phyloP scores from a whole-genome alignment of 139 green algal species.

The Coccomyxa sp. region DNA sequence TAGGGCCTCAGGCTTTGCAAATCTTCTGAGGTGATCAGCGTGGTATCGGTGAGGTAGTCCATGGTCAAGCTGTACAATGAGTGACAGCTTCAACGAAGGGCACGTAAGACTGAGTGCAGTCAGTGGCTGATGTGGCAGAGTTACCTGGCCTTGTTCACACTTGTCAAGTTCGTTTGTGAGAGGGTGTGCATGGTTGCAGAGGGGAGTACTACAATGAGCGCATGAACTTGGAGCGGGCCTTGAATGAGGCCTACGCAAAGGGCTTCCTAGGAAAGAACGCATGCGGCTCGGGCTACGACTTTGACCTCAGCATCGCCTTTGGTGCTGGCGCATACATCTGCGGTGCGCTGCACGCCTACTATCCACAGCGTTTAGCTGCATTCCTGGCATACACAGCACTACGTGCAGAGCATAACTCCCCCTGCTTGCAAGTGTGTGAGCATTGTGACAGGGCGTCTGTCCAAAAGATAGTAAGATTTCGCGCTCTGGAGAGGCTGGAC shows the following conservation, averaged over 20 bases:
- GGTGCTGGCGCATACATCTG: conserved; percentile 98
- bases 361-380: neutral
- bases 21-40: too few species aligned
- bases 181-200: conserved; percentile 16
- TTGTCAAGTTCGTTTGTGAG: neutral
- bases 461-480: neutral
- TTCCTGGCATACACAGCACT: neutral
- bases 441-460: neutral
- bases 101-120: too few species aligned
- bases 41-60: too few species aligned
- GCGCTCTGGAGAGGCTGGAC: too few species aligned
- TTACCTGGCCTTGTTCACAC: neutral
- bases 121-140: too few species aligned
- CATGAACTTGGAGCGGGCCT: conserved; percentile 64
- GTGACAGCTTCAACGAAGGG: too few species aligned
- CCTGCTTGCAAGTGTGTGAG: neutral
- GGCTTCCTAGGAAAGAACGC: conserved; percentile 93
- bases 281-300: conserved; percentile 90
- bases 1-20: neutral
- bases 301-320: conserved; percentile 92
- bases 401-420: neutral
- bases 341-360: conserved; percentile 33
- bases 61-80: too few species aligned
- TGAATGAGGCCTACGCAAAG: conserved; percentile 84
- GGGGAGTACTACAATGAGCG: conserved; percentile 97